These are phyloP conservation scores for Cladophialophora exuberans DNA, from an alignment of 2,329 filamentous ascomycete genomes.

Conservation along the genomic window DNA sequence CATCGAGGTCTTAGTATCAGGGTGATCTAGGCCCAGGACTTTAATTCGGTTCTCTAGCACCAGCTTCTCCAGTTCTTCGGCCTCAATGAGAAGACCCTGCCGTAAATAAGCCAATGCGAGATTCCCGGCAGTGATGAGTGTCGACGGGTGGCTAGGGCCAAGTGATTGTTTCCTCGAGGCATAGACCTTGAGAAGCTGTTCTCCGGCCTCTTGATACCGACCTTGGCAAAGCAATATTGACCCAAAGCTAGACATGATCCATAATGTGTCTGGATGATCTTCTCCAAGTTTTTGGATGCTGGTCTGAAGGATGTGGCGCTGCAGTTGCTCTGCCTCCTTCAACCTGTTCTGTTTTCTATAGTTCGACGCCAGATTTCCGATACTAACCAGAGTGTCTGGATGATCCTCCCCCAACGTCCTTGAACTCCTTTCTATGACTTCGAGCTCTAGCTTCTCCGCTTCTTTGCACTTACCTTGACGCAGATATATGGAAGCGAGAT, in stretches of 20 bases:
- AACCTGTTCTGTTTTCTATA: not conserved
- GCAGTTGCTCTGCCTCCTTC: not conserved
- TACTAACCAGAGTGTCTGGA: not conserved
- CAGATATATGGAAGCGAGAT: not conserved
- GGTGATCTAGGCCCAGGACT: not conserved
- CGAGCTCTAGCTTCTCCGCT: not conserved
- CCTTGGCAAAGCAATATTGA: not conserved
- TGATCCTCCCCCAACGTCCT: not conserved
- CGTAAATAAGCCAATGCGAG: too few relatives aligned
- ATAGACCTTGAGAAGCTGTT: not conserved
- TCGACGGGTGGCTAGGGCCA: too few relatives aligned
- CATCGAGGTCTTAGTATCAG: not conserved
- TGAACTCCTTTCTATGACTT: not conserved
- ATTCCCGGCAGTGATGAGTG: too few relatives aligned
- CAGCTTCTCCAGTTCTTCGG: not conserved
- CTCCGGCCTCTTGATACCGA: not conserved
- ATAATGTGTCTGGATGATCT: not conserved
- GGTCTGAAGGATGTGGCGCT: not conserved
- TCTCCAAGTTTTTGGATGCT: not conserved
- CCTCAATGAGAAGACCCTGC: too few relatives aligned
- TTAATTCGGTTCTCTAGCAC: not conserved
- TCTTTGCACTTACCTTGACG: not conserved
- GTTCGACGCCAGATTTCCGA: not conserved
- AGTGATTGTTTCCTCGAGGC: not conserved
- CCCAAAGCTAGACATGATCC: not conserved